These are phyloP conservation scores for Streptanthus diversifolius DNA, from an alignment of 345 rosid genomes.

Conservation along the genomic window DNA sequence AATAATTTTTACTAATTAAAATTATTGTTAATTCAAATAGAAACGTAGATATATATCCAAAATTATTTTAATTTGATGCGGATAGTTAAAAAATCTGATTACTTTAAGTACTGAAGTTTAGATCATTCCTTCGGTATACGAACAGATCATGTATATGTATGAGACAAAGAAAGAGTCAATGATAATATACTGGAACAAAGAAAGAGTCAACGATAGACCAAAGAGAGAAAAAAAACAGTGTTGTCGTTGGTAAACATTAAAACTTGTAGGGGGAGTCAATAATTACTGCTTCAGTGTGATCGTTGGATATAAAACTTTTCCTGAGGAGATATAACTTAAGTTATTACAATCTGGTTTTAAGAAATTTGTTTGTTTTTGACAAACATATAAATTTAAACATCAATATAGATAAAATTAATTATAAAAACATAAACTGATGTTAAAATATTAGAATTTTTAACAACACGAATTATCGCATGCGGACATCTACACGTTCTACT, in stretches of 20 bases:
- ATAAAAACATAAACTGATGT: background rate
- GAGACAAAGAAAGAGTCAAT: slow-evolving; percentile 27
- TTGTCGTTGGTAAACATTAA: slow-evolving; percentile 8
- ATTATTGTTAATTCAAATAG: too few species aligned
- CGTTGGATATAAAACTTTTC: background rate
- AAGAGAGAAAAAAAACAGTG: background rate
- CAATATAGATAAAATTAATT: too few species aligned
- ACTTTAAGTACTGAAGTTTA: background rate
- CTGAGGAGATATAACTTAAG: too few species aligned
- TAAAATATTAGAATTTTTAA: background rate
- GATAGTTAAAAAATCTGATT: background rate
- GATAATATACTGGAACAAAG: slow-evolving; percentile 12
- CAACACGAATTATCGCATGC: background rate
- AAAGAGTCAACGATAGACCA: slow-evolving; percentile 16
- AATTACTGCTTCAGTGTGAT: slow-evolving; percentile 4
- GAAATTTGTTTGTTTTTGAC: background rate
- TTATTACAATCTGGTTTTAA: too few species aligned
- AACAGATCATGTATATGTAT: background rate
- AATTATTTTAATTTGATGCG: too few species aligned
- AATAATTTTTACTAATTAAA: too few species aligned
- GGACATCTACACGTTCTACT: background rate
- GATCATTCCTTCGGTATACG: background rate
- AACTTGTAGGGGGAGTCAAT: slow-evolving; percentile 3
- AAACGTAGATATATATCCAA: too few species aligned
- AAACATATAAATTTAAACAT: too few species aligned